These are phyloP conservation scores for Phytophthora hibernalis DNA, from an alignment of 352 stramenopile species.

Conservation along the genomic window DNA sequence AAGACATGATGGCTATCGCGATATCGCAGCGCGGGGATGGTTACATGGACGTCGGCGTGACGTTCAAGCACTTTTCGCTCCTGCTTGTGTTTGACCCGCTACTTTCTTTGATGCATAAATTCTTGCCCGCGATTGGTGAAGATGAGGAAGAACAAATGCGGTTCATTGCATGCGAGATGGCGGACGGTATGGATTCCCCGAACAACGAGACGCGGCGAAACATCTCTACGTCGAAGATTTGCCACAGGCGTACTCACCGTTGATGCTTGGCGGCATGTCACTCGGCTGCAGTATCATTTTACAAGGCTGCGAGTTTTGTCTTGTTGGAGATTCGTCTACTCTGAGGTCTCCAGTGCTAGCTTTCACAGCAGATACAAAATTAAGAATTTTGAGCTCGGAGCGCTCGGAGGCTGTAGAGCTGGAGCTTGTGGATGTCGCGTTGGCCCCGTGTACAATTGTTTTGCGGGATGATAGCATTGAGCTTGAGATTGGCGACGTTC, in stretches of 20 bases:
- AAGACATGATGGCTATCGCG: constrained; percentile 60
- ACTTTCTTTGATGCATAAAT: constrained; percentile 56
- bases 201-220: constrained; percentile 53
- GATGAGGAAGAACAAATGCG: constrained; percentile 79
- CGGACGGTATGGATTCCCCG: constrained; percentile 57
- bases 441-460: constrained; percentile 77
- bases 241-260: constrained; percentile 70
- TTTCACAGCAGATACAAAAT: constrained; percentile 79
- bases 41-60: constrained; percentile 63
- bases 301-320: constrained; percentile 72
- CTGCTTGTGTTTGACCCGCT: constrained; percentile 84
- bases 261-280: constrained; percentile 65
- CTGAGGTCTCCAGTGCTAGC: constrained; percentile 81
- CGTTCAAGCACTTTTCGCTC: constrained; percentile 69
- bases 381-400: constrained; percentile 66
- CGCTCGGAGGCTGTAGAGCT: constrained; percentile 77
- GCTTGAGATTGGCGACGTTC: constrained; percentile 71
- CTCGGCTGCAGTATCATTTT: constrained; percentile 63
- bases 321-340: constrained; percentile 77
- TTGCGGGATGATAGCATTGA: constrained; percentile 75
- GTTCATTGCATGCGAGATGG: constrained; percentile 65
- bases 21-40: constrained; percentile 57
- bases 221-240: constrained; percentile 68
- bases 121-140: constrained; percentile 67
- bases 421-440: constrained; percentile 79